These are phyloP conservation scores for Calcarisporium arbuscula DNA, from an alignment of 2,329 filamentous ascomycete genomes.

Conservation along the genomic window DNA sequence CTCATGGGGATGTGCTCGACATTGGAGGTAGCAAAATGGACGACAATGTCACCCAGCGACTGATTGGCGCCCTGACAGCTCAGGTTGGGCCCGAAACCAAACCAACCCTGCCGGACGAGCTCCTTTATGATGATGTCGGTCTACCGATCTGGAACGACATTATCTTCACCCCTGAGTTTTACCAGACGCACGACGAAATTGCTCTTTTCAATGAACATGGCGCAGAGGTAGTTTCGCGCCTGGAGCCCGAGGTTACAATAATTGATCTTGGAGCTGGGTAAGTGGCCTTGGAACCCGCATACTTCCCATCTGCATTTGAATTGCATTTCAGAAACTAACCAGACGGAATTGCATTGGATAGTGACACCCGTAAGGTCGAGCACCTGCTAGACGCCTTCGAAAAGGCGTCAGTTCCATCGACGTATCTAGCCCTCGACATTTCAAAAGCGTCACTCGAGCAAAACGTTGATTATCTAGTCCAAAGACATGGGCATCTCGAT, in stretches of 20 bases:
- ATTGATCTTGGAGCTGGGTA: constrained; percentile 37
- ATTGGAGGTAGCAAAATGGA: constrained; percentile 31
- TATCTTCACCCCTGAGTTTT: constrained; percentile 32
- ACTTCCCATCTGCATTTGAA: neutral
- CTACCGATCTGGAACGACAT: constrained; percentile 34
- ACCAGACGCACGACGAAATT: constrained; percentile 35
- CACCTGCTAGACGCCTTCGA: constrained; percentile 30
- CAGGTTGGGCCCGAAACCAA: constrained; percentile 16
- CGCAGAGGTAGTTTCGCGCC: constrained; percentile 23
- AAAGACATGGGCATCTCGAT: constrained; percentile 18
- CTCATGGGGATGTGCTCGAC: constrained; percentile 28
- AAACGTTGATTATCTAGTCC: constrained; percentile 25
- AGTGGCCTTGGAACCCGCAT: constrained; percentile 13
- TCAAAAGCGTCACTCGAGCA: constrained; percentile 27
- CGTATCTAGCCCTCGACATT: constrained; percentile 35
- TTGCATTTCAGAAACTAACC: neutral
- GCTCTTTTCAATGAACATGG: constrained; percentile 28
- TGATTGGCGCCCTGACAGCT: constrained; percentile 19
- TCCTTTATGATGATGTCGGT: constrained; percentile 32
- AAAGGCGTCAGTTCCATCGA: constrained; percentile 18
- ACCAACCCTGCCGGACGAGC: constrained; percentile 31
- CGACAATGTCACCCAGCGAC: constrained; percentile 18
- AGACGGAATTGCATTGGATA: constrained; percentile 9
- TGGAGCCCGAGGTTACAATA: constrained; percentile 25
- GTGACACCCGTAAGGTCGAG: constrained; percentile 34